Evolutionary conservation across 2,329 filamentous ascomycete species (phyloP).

Genomic region (Monosporascus sp.): DNA sequence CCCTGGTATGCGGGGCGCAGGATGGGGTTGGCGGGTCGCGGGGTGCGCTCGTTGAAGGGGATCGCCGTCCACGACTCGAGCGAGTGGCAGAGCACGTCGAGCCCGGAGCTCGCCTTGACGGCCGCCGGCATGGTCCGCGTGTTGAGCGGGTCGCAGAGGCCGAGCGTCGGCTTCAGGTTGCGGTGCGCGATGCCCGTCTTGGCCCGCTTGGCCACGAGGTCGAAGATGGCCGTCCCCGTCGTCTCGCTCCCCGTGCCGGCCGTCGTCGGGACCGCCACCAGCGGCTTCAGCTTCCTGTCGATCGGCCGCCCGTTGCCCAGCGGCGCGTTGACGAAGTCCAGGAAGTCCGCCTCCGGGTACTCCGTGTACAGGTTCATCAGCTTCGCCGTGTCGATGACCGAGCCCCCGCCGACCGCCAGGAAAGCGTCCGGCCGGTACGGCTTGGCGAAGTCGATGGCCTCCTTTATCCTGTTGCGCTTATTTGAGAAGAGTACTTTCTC

Average conservation of each 20-base stretch:
- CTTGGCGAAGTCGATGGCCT: slow-evolving; percentile 83
- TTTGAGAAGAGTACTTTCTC: neutral
- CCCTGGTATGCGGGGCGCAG: slow-evolving; percentile 92
- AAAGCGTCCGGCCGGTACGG: slow-evolving; percentile 81
- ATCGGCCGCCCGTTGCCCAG: slow-evolving; percentile 79
- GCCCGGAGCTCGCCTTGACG: slow-evolving; percentile 84
- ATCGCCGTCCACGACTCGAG: slow-evolving; percentile 98
- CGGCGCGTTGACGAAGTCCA: slow-evolving; percentile 97
- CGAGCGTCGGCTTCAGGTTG: slow-evolving; percentile 90
- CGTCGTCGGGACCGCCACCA: slow-evolving; percentile 80
- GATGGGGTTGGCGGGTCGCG: slow-evolving; percentile 83
- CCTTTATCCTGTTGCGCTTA: slow-evolving; percentile 59
- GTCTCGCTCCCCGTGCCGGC: slow-evolving; percentile 90
- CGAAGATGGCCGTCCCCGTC: slow-evolving; percentile 96
- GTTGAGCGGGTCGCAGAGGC: slow-evolving; percentile 81
- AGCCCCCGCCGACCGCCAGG: slow-evolving; percentile 85
- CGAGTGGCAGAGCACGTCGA: slow-evolving; percentile 92
- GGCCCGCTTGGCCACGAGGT: slow-evolving; percentile 80
- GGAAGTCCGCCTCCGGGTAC: slow-evolving; percentile 87
- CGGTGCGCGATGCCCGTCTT: slow-evolving; percentile 97
- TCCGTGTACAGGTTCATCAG: slow-evolving; percentile 95
- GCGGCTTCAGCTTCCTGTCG: slow-evolving; percentile 62
- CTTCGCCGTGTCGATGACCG: slow-evolving; percentile 97
- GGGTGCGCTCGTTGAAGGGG: slow-evolving; percentile 80
- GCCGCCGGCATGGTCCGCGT: slow-evolving; percentile 93